Evolutionary conservation across 805 yeast species (phyloP), one percentile per base, ranked within the genome.

Genomic region (Lipomyces sp.): DNA sequence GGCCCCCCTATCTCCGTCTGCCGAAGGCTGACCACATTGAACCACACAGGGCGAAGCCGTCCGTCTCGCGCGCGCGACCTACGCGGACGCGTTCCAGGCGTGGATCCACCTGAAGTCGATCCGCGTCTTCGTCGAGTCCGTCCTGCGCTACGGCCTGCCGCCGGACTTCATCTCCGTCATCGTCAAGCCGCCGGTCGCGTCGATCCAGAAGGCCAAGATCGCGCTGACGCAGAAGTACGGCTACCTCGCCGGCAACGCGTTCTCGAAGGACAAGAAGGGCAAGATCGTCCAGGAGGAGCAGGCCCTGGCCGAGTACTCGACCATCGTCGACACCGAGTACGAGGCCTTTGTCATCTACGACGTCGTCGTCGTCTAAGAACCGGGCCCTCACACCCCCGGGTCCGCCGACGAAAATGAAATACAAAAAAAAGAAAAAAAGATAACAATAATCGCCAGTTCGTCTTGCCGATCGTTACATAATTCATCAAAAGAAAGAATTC

Each of bases 61-160:
- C 46, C 82, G 96, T 65, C 76, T 93, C 55, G 82, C 95, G 1
- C 82, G 82, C 62, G 83, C 96, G 21, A 95, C 98, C n/a, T 93
- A 84, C 67, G 76, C 85, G 22, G 98, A 93, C 63, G 81, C 90
- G 45, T 74, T 86, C 55, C 76, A 86, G 60, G 81, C 84, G 58
- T 89, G 96, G 96, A 76, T 86, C 65, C 98, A 93, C 69, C 79
- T 93, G 61, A 89, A 89, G 70, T 81, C 86, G 3, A 76, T 93
- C 47, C 82, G 97, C 61, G 77, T 86, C 18, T 93, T 85, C 69
- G 96, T 91, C 34, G 99, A 93, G 72, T 79, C 89, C 44, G 96
- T 93, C 14, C 77, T 93, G 67, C 83, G 99, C 70, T 93, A 93
- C 68, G 99, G 99, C 0, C 78, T 93, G 58, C 99, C 98, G 32